Percentiles rank a stretch among this genome's conserved stretches.
phyloP scores from a whole-genome alignment of 2,329 filamentous ascomycete genomes.

The Fusarium ramigenum region DNA sequence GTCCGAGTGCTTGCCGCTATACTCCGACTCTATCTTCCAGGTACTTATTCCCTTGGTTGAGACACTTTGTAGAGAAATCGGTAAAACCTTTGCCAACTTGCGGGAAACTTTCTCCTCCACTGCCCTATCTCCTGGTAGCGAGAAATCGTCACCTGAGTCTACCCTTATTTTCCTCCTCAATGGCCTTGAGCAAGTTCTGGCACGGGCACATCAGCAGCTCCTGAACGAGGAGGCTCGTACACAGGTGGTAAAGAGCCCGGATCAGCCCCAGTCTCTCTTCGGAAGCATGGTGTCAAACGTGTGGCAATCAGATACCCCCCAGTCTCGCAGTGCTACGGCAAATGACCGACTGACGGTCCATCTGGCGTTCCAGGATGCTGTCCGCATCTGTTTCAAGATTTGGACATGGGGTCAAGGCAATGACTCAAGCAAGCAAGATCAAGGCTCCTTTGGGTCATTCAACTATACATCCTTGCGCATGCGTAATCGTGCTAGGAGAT shows the following conservation, averaged over 20 bases:
- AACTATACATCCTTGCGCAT: conserved; percentile 90
- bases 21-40: conserved; percentile 86
- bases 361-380: conserved; percentile 95
- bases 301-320: conserved; percentile 80
- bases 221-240: conserved; percentile 77
- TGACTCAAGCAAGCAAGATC: conserved; percentile 68
- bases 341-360: conserved; percentile 94
- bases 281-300: conserved; percentile 94
- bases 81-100: conserved; percentile 75
- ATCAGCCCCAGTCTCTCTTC: conserved; percentile 88
- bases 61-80: conserved; percentile 84
- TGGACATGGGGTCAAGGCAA: conserved; percentile 89
- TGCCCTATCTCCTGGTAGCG: conserved; percentile 26
- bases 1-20: conserved; percentile 83
- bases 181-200: conserved; percentile 89
- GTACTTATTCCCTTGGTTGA: conserved; percentile 90
- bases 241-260: conserved; percentile 77
- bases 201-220: conserved; percentile 84
- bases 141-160: conserved; percentile 65
- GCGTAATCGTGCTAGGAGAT: conserved; percentile 85
- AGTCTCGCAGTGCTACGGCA: conserved; percentile 83
- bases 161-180: conserved; percentile 89
- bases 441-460: conserved; percentile 80
- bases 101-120: conserved; percentile 67
- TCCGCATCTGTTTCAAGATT: conserved; percentile 89